phyloP scores from a whole-genome alignment of 352 stramenopile species.

The Pythium pyrilobum region DNA sequence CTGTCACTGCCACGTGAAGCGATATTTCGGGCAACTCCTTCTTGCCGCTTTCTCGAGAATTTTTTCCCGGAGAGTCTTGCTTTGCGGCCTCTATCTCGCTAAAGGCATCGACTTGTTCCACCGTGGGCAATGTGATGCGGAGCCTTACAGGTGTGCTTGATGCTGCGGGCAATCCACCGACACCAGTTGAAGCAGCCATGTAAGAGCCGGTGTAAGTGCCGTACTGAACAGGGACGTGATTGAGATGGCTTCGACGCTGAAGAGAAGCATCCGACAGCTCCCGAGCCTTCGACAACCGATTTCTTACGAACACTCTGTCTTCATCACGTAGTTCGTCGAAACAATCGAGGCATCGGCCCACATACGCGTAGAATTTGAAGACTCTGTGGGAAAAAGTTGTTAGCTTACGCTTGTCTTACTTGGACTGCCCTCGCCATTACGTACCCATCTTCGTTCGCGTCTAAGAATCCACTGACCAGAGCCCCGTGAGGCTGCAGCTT shows the following conservation, averaged over 20 bases:
- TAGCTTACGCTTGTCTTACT: too few species aligned
- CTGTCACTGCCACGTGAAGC: too few species aligned
- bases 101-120: conserved; percentile 12
- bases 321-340: conserved; percentile 5
- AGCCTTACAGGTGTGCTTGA: conserved; percentile 11
- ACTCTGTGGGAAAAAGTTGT: too few species aligned
- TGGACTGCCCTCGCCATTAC: not conserved
- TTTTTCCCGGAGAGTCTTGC: not conserved
- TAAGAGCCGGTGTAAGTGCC: too few species aligned
- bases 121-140: conserved; percentile 17
- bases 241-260: not conserved
- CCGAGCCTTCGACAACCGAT: not conserved
- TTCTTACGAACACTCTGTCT: conserved; percentile 1
- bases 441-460: conserved; percentile 2
- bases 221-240: too few species aligned
- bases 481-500: conserved; percentile 30
- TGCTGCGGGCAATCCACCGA: too few species aligned
- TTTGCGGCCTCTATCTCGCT: not conserved
- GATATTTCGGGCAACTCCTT: too few species aligned
- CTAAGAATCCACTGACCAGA: conserved; percentile 1
- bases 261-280: not conserved
- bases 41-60: too few species aligned
- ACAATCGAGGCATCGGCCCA: conserved; percentile 14
- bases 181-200: too few species aligned
- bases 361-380: conserved; percentile 11